Base-by-base conservation (phyloP, 164 flowering plant genomes). In the Hamamelis virginiana region DNA sequence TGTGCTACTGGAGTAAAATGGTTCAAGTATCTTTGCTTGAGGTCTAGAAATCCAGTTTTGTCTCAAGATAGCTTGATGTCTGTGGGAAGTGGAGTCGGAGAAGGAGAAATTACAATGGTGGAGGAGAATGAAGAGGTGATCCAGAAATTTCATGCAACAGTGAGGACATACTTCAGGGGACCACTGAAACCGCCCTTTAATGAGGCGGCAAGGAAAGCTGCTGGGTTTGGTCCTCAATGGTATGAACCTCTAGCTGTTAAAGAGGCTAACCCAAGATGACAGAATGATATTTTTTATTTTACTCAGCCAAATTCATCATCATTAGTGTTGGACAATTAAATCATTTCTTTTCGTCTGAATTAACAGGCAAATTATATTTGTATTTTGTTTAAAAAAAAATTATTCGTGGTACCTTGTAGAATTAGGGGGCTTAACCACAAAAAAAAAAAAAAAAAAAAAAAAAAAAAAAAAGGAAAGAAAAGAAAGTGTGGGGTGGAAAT, bases 1-100 rank as follows among this genome's bases (percentile, higher is more conserved):
- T 91, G 97, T 78, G 96, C 98, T 59, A 94, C 97, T 38, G 98
- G 98, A 50, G 88, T 95, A 14, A 92, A 77, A 77, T 95, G 98
- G 98, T 95, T 95, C 74, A 89, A 81, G 72, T 86, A 84, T 76
- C 85, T 95, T 44, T 91, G 92, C 80, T 65, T 72, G 74, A 80
- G 92, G 72, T 68, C 86, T 11, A 69, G 5, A 66, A 66, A 64
- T 53, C 64, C 72, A 47, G 66, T n/a, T 0, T 27, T 14, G 19
- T 22, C 9, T 69, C 43, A 15, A 41, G 72, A 61, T 33, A 62
- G 66, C 44, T 43, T 53, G n/a, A 53, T 65, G 60, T 63, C 59
- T 52, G 41, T 27, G 26, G 66, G 72, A 50, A 53, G 8, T 47
- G 73, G 14, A 9, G 28, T 27, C n/a, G 55, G 41, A 58, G 75